A percentile compares a stretch with the other conserved stretches of the same genome.
These are phyloP conservation scores for Coelastrella sp. DNA, from an alignment of 139 green algal genomes.

Conservation along the genomic window DNA sequence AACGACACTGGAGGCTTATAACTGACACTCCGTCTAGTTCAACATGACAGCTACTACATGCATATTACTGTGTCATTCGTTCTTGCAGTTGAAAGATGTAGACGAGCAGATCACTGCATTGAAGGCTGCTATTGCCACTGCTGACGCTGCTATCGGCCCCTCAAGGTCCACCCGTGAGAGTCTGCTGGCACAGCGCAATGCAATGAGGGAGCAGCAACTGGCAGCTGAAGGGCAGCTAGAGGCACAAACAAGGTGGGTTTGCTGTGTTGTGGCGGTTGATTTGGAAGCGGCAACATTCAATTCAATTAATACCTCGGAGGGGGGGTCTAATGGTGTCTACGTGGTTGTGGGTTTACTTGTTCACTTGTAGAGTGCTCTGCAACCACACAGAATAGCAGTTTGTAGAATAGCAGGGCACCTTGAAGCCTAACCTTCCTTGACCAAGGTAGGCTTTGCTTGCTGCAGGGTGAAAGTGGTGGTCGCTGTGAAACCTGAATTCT, in stretches of 20 bases:
- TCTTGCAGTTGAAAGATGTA: slow-evolving; percentile 5
- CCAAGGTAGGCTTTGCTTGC: too few relatives aligned
- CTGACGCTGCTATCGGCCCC: neutral
- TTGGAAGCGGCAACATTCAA: slow-evolving; percentile 9
- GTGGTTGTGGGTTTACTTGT: too few relatives aligned
- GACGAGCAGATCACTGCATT: slow-evolving; percentile 11
- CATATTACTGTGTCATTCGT: neutral
- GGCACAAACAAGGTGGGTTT: neutral
- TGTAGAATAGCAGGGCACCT: too few relatives aligned
- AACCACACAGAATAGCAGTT: too few relatives aligned
- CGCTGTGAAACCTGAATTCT: too few relatives aligned
- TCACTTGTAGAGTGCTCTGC: too few relatives aligned
- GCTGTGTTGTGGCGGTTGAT: neutral
- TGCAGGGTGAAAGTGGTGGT: too few relatives aligned
- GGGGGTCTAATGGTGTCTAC: neutral
- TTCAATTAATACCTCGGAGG: neutral
- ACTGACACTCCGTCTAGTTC: too few relatives aligned
- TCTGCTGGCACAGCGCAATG: slow-evolving; percentile 56
- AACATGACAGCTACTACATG: slow-evolving; percentile 48
- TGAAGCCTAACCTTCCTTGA: too few relatives aligned
- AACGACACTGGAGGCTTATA: too few relatives aligned
- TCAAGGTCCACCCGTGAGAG: slow-evolving; percentile 22
- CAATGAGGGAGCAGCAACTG: slow-evolving; percentile 39
- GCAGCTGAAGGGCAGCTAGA: slow-evolving; percentile 23
- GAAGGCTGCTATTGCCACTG: neutral